Percentiles rank a stretch among this genome's conserved stretches.
These are phyloP conservation scores for Pythium vanterpoolii DNA, from an alignment of 352 stramenopile species.

Conservation along the genomic window DNA sequence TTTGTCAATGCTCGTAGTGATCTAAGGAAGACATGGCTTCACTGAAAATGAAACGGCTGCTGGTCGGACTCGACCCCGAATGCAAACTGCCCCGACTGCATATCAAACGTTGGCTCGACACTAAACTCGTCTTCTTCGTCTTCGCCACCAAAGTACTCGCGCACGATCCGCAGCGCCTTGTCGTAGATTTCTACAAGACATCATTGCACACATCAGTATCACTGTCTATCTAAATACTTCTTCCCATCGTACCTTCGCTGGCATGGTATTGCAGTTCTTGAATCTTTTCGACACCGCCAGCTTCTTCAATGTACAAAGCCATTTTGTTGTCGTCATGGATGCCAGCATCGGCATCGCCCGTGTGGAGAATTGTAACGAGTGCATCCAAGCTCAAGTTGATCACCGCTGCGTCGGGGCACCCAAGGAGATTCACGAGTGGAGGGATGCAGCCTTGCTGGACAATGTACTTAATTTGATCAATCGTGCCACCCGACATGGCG, in stretches of 20 bases:
- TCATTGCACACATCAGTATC: background rate
- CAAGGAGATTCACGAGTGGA: conserved; percentile 94
- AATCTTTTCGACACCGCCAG: conserved; percentile 95
- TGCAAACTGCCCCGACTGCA: conserved; percentile 48
- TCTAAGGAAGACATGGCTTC: background rate
- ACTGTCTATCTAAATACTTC: background rate
- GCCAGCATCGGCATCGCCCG: conserved; percentile 86
- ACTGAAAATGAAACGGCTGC: conserved; percentile 26
- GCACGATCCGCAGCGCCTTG: conserved; percentile 94
- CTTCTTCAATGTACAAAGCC: conserved; percentile 95
- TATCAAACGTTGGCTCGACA: conserved; percentile 50
- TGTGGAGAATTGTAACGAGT: conserved; percentile 92
- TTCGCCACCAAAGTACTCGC: conserved; percentile 97
- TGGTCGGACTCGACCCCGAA: conserved; percentile 46
- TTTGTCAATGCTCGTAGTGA: no score
- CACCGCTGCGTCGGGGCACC: conserved; percentile 93
- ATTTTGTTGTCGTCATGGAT: conserved; percentile 92
- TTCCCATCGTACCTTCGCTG: conserved; percentile 87
- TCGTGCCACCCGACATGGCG: conserved; percentile 67
- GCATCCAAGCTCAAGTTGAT: conserved; percentile 97
- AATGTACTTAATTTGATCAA: conserved; percentile 96
- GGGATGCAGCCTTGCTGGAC: conserved; percentile 96
- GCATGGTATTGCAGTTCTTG: conserved; percentile 97
- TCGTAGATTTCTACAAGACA: conserved; percentile 83
- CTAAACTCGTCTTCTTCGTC: conserved; percentile 93